Evolutionary conservation across 768 basidiomycete genomes (phyloP).

Genomic region (Suillus alpinus): DNA sequence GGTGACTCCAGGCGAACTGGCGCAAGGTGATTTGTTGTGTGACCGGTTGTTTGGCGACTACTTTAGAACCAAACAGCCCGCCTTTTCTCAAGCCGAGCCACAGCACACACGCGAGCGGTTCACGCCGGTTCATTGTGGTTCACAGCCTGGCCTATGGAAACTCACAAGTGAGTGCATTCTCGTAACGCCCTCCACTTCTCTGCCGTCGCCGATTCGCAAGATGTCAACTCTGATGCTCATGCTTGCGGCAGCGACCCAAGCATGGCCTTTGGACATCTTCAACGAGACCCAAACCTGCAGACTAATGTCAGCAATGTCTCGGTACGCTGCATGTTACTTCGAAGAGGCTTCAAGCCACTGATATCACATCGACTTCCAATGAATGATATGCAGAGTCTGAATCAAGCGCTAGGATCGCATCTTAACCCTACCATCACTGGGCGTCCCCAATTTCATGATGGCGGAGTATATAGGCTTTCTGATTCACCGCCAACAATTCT

Average conservation of each 20-base stretch:
- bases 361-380: conserved; percentile 18
- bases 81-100: conserved; percentile 29
- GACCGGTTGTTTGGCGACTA: conserved; percentile 21
- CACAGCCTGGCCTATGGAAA: conserved; percentile 25
- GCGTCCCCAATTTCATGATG: conserved; percentile 32
- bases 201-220: conserved; percentile 2
- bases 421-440: conserved; percentile 36
- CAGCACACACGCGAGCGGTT: conserved; percentile 31
- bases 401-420: conserved; percentile 59
- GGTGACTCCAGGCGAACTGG: conserved; percentile 18
- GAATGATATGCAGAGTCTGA: conserved; percentile 44
- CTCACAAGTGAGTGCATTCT: conserved; percentile 32
- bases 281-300: conserved; percentile 49
- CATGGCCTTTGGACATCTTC: conserved; percentile 63
- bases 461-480: conserved; percentile 22
- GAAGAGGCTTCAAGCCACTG: conserved; percentile 26
- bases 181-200: conserved; percentile 7
- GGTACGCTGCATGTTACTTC: conserved; percentile 39
- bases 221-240: conserved; percentile 15
- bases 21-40: conserved; percentile 8
- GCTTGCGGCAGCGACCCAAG: conserved; percentile 46
- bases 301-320: conserved; percentile 50
- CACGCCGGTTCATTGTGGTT: conserved; percentile 36
- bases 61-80: conserved; percentile 13
- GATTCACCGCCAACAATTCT: conserved; percentile 32